A percentile compares a stretch with the other conserved stretches of the same genome.
These are phyloP conservation scores for Hericium rajendrae DNA, from an alignment of 768 basidiomycete species.

Conservation along the genomic window DNA sequence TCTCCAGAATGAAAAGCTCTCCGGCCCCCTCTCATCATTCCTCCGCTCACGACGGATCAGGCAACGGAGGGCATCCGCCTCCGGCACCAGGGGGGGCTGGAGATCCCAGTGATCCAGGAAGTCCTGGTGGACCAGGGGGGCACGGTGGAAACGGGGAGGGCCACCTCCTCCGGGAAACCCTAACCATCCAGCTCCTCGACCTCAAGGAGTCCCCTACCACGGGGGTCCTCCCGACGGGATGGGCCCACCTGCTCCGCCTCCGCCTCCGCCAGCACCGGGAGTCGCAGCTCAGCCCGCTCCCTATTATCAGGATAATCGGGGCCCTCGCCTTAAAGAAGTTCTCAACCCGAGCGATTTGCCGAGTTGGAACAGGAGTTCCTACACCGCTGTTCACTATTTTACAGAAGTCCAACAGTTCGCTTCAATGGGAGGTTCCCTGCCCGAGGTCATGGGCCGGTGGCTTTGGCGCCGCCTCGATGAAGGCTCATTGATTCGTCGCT, in stretches of 20 bases:
- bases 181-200: too few relatives aligned
- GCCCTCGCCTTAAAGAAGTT: background rate
- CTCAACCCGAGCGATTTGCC: background rate
- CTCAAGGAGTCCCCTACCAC: too few relatives aligned
- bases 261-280: too few relatives aligned
- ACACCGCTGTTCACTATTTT: background rate
- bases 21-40: background rate
- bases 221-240: too few relatives aligned
- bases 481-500: too few relatives aligned
- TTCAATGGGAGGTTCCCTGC: background rate
- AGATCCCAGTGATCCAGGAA: background rate
- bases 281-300: too few relatives aligned
- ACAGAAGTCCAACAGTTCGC: background rate
- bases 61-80: background rate
- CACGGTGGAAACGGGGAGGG: background rate
- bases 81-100: too few relatives aligned
- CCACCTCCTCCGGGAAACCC: background rate
- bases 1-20: too few relatives aligned
- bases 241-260: too few relatives aligned
- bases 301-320: too few relatives aligned
- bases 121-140: background rate
- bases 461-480: background rate
- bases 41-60: background rate
- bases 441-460: background rate
- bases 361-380: background rate